Base-by-base conservation (phyloP, 257 asterid genomes). In the Gynochthodes officinalis region DNA sequence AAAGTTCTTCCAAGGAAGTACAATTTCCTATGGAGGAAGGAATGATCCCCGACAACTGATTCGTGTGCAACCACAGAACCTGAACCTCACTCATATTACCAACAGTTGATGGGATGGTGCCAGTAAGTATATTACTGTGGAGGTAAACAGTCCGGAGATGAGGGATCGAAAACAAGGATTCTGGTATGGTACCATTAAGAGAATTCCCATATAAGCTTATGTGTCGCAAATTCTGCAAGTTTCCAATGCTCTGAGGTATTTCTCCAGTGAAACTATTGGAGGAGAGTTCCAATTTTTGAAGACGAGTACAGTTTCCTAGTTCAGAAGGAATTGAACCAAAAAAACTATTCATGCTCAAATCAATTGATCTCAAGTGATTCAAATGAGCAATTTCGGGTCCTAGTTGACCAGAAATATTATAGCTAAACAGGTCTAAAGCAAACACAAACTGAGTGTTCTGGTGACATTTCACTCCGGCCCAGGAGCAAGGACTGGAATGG, bases 11-110 rank as follows among this genome's bases (percentile, higher is more conserved):
- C 89, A 93, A 81, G 57, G 73, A 44, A 72, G 80, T 85, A 74
- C 90, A 90, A 73, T 86, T 88, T 33, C 91, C 96, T 62, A 89
- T 67, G 61, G 96, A 85, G 11, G 86, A 77, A 61, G 98, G 97
- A 52, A 93, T 84, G 28, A 70, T 75, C 57, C 96, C 96, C 0
- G 88, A 84, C 67, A 93, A 79, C 2, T 61, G 79, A 79, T 93
- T 93, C 4, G 48, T 2, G 23, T 53, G 0, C 81, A 93, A 78
- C 78, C 67, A 78, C 53, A 93, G 70, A 78, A 0, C 2, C 19
- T 23, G 21, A 58, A 90, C 83, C 49, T 75, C 55, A 68, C 78
- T 86, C 76, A 73, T 27, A 54, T 88, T 88, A 39, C 96, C 96
- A 63, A 88, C 62, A 67, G 21, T 64, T 5, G 74, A 73, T 4